Base-by-base conservation (phyloP, 176 grass and related monocot genomes). In the Musa schizocarpa region DNA sequence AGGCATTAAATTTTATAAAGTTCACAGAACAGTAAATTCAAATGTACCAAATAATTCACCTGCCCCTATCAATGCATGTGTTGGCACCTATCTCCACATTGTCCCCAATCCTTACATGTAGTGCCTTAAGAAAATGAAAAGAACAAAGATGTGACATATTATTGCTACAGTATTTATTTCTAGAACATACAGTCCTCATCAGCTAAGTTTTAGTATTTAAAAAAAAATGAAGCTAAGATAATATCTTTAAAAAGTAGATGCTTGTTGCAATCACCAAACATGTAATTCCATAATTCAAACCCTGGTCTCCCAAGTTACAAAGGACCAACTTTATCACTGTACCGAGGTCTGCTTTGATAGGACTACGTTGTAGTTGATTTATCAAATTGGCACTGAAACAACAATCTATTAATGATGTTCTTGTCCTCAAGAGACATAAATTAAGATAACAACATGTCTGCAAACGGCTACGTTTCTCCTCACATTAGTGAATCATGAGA, bases 61-160 rank as follows among this genome's bases (percentile, higher is more conserved):
- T 97, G 65, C 93, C 90, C 84, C 93, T 93, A 73, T 97, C 90
- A 76, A 97, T 87, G 69, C 93, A 97, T 80, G 93, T 88, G 62
- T 93, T 97, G 84, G 90, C 90, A 0, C 93, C 93, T 78, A 97
- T 88, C 76, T 97, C 93, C 80, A 95, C 92, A 86, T 90, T 83
- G 73, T 96, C 52, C 19, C 85, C 88, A 52, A 96, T 88, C 87
- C 24, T 90, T 23, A 81, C 88, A 68, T 77, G 69, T 56, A 90
- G 17, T 55, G 80, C 85, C 92, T 90, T 81, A 63, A 54, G 80
- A 73, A 52, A 56, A 76, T 53, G 50, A 79, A 76, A 50, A 70
- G n/a, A 12, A 8, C 50, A 50, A 70, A 51, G 9, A n/a, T n/a
- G 2, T n/a, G 57, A 14, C 22, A 9, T 23, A 23, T 57, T 9